Base-by-base conservation (phyloP, 176 grass and related monocot genomes). In the Tuctoria greenei region DNA sequence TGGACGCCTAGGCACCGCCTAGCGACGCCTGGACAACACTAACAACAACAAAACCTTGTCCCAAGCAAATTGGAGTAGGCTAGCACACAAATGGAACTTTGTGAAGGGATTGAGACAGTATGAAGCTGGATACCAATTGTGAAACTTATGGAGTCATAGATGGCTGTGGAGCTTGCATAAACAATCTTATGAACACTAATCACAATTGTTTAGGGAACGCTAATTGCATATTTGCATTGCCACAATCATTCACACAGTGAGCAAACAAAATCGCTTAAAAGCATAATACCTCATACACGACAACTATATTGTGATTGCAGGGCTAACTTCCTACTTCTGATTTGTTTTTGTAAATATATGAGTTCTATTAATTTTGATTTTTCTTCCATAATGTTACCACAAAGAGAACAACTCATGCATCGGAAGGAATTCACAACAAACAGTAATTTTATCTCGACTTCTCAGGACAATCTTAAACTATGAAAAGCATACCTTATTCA, bases 401-500 rank as follows among this genome's bases (percentile, higher is more conserved):
- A 58, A 47, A 13, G 24, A 4, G 69, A 37, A 74, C 2, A 10
- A n/a, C n/a, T 62, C 10, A 4, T 57, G 34, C 2, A 34, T 1
- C 38, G 39, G 9, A 76, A 62, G 20, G 2, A 49, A 69, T 65
- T 65, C 21, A 72, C 8, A 87, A 20, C 21, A 67, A 73, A 73
- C 10, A 31, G 24, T 40, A 14, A 39, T 50, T 40, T 67, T 67
- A 61, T 68, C 64, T 66, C 61, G 14, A 44, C 45, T 13, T 71
- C 28, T 49, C 1, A 9, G 4, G 17, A 10, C 6, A 38, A 26
- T 75, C 42, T 54, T 23, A 62, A 16, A 11, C 24, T 74, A 67
- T 23, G 45, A n/a, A 11, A 24, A 79, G 1, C 34, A 24, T 86
- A 97, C 94, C 90, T 97, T 97, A 49, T 97, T 89, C 88, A 89